Percentiles rank a stretch among this genome's conserved stretches.
Conservation (phyloP, 306 rosid species). For the Vachellia pachyceras region DNA sequence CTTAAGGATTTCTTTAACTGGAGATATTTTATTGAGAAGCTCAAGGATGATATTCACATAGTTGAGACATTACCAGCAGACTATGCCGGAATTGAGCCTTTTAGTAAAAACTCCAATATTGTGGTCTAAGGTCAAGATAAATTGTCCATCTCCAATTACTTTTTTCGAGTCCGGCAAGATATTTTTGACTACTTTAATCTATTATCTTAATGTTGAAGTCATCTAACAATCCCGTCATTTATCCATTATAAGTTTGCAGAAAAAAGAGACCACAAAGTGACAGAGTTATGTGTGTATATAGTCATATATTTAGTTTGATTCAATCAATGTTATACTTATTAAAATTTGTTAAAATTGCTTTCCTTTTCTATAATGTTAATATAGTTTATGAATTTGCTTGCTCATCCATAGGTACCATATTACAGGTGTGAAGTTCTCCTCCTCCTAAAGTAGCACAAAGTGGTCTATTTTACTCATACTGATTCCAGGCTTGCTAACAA, state of each 20-base stretch:
- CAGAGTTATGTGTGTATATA: constrained; percentile 7
- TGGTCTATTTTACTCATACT: no score
- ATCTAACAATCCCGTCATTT: constrained; percentile 10
- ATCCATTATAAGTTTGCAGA: constrained; percentile 23
- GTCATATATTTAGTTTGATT: constrained; percentile 27
- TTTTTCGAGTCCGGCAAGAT: constrained; percentile 24
- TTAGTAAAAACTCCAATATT: constrained; percentile 86
- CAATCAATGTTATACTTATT: no score
- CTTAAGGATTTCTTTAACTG: constrained; percentile 96
- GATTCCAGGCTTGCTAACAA: constrained; percentile 90
- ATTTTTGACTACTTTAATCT: constrained; percentile 14
- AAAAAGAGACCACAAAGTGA: constrained; percentile 25
- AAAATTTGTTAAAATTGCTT: no score
- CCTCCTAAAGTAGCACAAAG: constrained; percentile 77
- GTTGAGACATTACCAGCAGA: constrained; percentile 76
- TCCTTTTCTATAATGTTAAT: no score
- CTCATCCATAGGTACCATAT: constrained; percentile 68
- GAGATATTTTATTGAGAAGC: no score
- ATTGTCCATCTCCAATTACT: constrained; percentile 16
- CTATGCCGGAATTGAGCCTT: constrained; percentile 74
- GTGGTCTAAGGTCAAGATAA: constrained; percentile 81
- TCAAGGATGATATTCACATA: no score
- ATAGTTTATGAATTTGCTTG: constrained; percentile 31
- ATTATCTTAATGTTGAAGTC: constrained; percentile 26
- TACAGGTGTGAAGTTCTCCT: constrained; percentile 81